phyloP scores from a whole-genome alignment of 192 early-diverging fungal species.

The Podila epigama region DNA sequence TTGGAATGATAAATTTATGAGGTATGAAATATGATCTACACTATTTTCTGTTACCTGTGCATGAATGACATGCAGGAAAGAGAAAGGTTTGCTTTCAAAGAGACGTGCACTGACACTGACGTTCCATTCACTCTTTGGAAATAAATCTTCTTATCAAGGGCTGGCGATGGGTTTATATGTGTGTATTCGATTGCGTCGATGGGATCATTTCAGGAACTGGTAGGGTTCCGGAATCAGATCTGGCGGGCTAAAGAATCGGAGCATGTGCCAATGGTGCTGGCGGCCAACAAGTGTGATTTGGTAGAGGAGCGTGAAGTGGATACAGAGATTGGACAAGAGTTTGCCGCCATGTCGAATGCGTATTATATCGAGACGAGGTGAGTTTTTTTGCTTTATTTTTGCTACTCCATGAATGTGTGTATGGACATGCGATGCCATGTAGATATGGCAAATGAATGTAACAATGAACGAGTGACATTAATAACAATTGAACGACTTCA shows the following conservation, averaged over 20 bases:
- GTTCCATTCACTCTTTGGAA: not conserved
- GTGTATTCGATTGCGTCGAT: conserved; percentile 86
- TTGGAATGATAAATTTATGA: conserved; percentile 43
- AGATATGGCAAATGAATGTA: too few relatives aligned
- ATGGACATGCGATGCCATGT: not conserved
- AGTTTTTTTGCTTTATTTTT: not conserved
- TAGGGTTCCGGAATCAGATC: conserved; percentile 76
- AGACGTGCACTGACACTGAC: not conserved
- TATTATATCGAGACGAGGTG: conserved; percentile 68
- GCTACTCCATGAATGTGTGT: not conserved
- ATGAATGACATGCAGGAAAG: too few relatives aligned
- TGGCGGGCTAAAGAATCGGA: conserved; percentile 82
- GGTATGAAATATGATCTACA: not conserved
- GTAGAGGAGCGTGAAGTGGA: conserved; percentile 63
- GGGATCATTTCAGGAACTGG: conserved; percentile 80
- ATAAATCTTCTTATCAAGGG: conserved; percentile 82
- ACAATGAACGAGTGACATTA: too few relatives aligned
- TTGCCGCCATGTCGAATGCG: conserved; percentile 64
- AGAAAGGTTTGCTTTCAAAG: not conserved
- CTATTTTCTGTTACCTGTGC: too few relatives aligned
- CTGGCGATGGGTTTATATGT: conserved; percentile 87
- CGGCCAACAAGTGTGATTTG: conserved; percentile 92
- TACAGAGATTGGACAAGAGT: conserved; percentile 60
- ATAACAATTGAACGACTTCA: too few relatives aligned
- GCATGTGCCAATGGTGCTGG: conserved; percentile 79